A percentile compares a stretch with the other conserved stretches of the same genome.
These are phyloP conservation scores for Calonectria pteridis DNA, from an alignment of 2,329 filamentous ascomycete genomes.

Conservation along the genomic window DNA sequence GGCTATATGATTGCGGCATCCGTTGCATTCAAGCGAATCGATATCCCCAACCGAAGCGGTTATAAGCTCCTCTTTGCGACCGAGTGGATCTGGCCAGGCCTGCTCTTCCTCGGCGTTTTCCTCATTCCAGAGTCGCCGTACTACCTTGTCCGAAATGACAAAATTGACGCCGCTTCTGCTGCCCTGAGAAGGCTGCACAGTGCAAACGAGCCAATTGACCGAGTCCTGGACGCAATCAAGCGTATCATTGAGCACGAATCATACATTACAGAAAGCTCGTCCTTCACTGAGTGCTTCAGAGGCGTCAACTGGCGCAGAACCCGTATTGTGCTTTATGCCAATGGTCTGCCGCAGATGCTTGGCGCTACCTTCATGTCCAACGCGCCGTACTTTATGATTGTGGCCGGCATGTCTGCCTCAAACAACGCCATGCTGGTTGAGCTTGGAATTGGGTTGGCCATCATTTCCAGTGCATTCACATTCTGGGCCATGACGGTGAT, in stretches of 20 bases:
- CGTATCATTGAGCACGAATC: not conserved
- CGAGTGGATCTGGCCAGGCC: constrained; percentile 3
- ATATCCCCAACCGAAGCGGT: not conserved
- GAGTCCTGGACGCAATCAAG: not conserved
- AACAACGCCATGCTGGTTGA: constrained; percentile 2
- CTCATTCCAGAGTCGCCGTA: not conserved
- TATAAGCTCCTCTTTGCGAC: constrained; percentile 5
- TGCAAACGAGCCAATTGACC: not conserved
- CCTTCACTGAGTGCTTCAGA: constrained; percentile 11
- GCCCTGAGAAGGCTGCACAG: not conserved
- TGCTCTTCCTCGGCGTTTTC: not conserved
- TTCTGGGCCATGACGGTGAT: not conserved
- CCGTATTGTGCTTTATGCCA: constrained; percentile 3
- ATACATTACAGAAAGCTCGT: not conserved
- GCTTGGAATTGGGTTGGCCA: constrained; percentile 2
- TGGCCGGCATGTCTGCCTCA: constrained; percentile 4
- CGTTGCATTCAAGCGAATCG: not conserved
- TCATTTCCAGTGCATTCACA: not conserved
- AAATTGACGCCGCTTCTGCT: not conserved
- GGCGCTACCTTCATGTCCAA: constrained; percentile 12
- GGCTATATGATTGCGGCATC: constrained; percentile 6
- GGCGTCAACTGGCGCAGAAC: constrained; percentile 15
- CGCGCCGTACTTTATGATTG: constrained; percentile 13
- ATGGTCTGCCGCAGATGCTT: not conserved
- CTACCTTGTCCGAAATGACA: not conserved